Base-by-base conservation (phyloP, 441 rosid genomes). In the Sinapis alba region DNA sequence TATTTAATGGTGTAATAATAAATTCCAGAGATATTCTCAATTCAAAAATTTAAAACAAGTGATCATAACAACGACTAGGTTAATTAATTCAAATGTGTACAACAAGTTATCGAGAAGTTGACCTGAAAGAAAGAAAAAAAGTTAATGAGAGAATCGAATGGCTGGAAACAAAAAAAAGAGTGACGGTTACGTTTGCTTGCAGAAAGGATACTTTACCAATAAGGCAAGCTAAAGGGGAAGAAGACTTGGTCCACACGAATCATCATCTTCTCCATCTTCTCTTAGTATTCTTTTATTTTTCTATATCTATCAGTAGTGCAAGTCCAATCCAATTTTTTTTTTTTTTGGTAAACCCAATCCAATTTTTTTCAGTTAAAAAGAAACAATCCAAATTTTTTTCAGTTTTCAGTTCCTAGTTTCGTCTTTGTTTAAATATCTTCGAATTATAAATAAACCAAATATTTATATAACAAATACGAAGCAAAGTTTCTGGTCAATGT, bases 221-320 rank as follows among this genome's bases (percentile, higher is more conserved):
- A 78, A 78, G 81, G 81, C 81, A 78, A 78, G 81, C 78, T 54
- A 78, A 62, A 78, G 76, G 72, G 75, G 54, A 3, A n/a, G 68
- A 58, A 66, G 72, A 43, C 73, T 68, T 78, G 81, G 78, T 67
- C 81, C 81, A 78, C 81, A 78, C 81, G 81, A 73, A 73, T 78
- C 81, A 78, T 78, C 78, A 67, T 68, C 74, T 28, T 72, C 59
- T 24, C 8, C 50, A 69, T 75, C 28, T 51, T 68, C 57, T 51
- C 7, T 51, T 68, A 9, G 7, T 69, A 18, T 28, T 58, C 24
- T 18, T 66, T 59, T 32, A 11, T 69, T 54, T 63, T 43, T 68
- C 19, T 18, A 6, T 36, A n/a, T 56, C 20, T 26, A 16, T 18
- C 19, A n/a, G 1, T 45, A 27, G 3, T 7, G 59, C 47, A 71